These are phyloP conservation scores for Salix udensis DNA, from an alignment of 345 rosid genomes.

Conservation along the genomic window DNA sequence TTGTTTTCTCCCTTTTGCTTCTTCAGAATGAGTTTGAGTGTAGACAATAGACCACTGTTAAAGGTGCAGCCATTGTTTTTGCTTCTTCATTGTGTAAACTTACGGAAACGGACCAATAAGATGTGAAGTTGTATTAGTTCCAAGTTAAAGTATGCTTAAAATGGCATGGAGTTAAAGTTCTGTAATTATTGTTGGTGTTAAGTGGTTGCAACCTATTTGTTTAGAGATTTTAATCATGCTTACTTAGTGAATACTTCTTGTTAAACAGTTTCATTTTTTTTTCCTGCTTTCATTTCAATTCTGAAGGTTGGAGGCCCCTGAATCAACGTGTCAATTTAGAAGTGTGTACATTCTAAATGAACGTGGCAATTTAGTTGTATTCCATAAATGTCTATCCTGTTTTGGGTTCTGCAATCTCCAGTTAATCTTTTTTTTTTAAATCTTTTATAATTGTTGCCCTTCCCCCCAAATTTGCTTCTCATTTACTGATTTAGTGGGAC, in stretches of 20 bases:
- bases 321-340: not conserved
- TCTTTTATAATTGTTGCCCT: not conserved
- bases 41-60: not conserved
- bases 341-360: not conserved
- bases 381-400: not conserved
- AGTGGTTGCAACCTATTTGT: not conserved
- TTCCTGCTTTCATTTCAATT: not conserved
- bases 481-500: slow-evolving; percentile 3
- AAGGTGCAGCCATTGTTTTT: not conserved
- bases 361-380: not conserved
- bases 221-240: not conserved
- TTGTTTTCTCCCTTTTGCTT: not conserved
- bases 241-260: not conserved
- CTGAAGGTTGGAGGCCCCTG: not conserved
- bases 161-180: not conserved
- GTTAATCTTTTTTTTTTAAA: not conserved
- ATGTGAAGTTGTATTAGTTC: not conserved
- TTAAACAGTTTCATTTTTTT: not conserved
- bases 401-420: not conserved
- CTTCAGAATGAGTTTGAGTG: not conserved
- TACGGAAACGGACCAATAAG: not conserved
- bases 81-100: not conserved
- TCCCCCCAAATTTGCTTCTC: not conserved
- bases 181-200: not conserved
- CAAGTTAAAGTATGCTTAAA: not conserved